These are phyloP conservation scores for Populus ilicifolia DNA, from an alignment of 345 rosid species.

Conservation along the genomic window DNA sequence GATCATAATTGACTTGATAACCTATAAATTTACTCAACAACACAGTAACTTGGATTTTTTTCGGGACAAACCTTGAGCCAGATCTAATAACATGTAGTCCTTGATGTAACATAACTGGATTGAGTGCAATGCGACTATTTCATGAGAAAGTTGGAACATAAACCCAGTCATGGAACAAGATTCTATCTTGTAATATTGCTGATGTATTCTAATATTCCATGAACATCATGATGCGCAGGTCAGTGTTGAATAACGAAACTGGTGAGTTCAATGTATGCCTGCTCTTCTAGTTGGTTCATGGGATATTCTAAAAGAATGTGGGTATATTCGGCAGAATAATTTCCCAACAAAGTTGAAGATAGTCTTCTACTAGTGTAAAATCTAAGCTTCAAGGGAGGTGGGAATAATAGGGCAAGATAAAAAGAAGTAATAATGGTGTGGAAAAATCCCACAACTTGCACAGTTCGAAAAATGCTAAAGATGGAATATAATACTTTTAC, in stretches of 20 bases:
- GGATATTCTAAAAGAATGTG: neutral
- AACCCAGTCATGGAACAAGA: no score
- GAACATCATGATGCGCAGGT: neutral
- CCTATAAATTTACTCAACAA: no score
- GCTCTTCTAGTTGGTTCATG: neutral
- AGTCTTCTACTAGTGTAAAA: neutral
- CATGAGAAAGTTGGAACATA: no score
- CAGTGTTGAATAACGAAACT: neutral
- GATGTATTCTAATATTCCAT: neutral
- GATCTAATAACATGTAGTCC: no score
- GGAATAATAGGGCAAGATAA: constrained; percentile 4
- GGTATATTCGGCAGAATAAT: neutral
- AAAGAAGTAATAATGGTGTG: constrained; percentile 12
- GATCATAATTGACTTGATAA: no score
- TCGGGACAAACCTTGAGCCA: no score
- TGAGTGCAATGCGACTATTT: neutral
- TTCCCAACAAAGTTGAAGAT: neutral
- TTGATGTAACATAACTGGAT: neutral
- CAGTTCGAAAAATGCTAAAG: constrained; percentile 11
- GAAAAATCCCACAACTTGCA: constrained; percentile 15
- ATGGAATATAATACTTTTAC: constrained; percentile 17
- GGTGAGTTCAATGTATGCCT: neutral
- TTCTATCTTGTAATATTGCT: neutral
- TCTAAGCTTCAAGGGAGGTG: neutral
- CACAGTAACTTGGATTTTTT: no score